Evolutionary conservation across 1,284 basidiomycete genomes (phyloP).

Genomic region (Kalmanozyma brasiliensis): DNA sequence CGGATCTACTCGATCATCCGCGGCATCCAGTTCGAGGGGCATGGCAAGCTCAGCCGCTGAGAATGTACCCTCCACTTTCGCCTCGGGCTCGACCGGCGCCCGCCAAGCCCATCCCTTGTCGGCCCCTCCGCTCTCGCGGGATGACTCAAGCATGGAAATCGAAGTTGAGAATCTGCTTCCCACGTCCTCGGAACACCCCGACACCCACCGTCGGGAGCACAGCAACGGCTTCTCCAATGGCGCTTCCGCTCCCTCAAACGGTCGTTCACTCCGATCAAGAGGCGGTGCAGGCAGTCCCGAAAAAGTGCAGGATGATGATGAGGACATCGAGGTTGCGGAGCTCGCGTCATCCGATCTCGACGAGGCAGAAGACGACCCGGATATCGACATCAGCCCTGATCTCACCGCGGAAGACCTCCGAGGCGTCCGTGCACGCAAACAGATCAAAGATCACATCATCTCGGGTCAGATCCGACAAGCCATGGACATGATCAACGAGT

Average conservation of each 20-base stretch:
- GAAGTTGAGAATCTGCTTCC: slow-evolving; percentile 56
- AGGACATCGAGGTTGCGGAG: slow-evolving; percentile 32
- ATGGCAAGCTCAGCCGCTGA: not conserved
- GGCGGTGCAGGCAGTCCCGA: not conserved
- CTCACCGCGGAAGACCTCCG: slow-evolving; percentile 37
- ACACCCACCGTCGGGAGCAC: slow-evolving; percentile 7
- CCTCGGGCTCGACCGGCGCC: not conserved
- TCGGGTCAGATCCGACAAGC: slow-evolving; percentile 78
- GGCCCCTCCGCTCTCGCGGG: slow-evolving; percentile 53
- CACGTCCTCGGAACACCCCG: slow-evolving; percentile 28
- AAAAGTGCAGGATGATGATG: slow-evolving; percentile 10
- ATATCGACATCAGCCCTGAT: slow-evolving; percentile 40
- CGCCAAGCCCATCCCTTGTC: slow-evolving; percentile 54
- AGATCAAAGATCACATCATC: slow-evolving; percentile 76
- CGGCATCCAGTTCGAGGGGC: slow-evolving; percentile 12
- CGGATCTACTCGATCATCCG: not conserved
- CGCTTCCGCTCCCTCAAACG: slow-evolving; percentile 14
- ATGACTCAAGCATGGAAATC: slow-evolving; percentile 59
- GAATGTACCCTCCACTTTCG: slow-evolving; percentile 2
- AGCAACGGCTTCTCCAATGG: slow-evolving; percentile 32
- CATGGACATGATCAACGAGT: slow-evolving; percentile 73
- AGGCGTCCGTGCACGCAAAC: slow-evolving; percentile 34
- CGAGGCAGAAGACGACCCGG: slow-evolving; percentile 17
- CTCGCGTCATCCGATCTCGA: slow-evolving; percentile 19
- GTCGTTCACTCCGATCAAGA: slow-evolving; percentile 3